Percentiles rank a stretch among this genome's conserved stretches.
Evolutionary conservation across 1,284 basidiomycete species (phyloP).

Genomic region (Moesziomyces antarcticus): DNA sequence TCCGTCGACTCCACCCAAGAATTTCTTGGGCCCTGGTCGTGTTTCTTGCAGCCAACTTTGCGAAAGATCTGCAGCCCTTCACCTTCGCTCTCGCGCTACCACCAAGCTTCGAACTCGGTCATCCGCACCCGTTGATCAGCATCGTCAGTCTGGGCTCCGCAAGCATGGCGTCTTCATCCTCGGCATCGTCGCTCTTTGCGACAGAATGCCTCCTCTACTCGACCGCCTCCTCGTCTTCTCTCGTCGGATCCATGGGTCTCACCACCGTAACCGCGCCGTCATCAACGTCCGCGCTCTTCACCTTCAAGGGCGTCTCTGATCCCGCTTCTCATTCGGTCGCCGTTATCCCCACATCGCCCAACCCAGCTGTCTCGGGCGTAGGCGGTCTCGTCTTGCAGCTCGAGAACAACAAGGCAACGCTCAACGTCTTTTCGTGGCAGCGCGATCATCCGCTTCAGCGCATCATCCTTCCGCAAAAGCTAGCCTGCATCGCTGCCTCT

Average conservation of each 20-base stretch:
- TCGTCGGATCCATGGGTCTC: conserved; percentile 47
- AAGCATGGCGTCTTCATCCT: conserved; percentile 30
- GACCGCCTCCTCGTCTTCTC: conserved; percentile 45
- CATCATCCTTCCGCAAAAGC: conserved; percentile 87
- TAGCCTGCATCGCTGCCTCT: conserved; percentile 82
- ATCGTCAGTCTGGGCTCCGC: too few relatives aligned
- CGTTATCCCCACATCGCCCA: conserved; percentile 36
- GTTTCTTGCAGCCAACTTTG: neutral
- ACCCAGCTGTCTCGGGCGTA: conserved; percentile 74
- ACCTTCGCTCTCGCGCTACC: too few relatives aligned
- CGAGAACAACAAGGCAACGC: conserved; percentile 80
- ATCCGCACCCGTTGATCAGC: too few relatives aligned
- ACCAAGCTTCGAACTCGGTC: too few relatives aligned
- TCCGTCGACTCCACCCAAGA: conserved; percentile 15
- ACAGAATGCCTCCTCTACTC: conserved; percentile 55
- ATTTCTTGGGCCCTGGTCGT: conserved; percentile 9
- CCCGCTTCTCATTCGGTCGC: conserved; percentile 46
- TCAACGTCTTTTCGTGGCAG: conserved; percentile 85
- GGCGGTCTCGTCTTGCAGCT: conserved; percentile 81
- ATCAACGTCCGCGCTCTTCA: conserved; percentile 51
- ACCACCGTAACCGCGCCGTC: conserved; percentile 45
- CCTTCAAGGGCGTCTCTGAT: conserved; percentile 54
- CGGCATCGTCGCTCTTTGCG: conserved; percentile 45
- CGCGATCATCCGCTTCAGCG: conserved; percentile 76
- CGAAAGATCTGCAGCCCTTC: too few relatives aligned